Conservation (phyloP, 1,139 yeast genomes). For the Scheffersomyces stambukii region DNA sequence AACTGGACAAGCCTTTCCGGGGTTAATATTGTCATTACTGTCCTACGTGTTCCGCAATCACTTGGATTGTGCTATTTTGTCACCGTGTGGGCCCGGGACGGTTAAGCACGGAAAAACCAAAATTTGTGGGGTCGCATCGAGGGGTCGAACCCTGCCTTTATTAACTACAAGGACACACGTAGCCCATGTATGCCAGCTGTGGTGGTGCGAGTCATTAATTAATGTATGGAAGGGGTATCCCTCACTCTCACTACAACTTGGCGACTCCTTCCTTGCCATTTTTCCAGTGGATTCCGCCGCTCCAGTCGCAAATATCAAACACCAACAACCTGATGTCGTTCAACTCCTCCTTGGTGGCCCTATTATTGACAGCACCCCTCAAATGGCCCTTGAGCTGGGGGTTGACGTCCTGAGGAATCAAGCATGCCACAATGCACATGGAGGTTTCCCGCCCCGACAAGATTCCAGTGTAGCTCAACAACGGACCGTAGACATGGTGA, state of each 20-base stretch:
- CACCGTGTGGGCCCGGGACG: not conserved
- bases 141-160: too few relatives aligned
- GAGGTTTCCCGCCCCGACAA: conserved; percentile 70
- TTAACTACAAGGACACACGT: too few relatives aligned
- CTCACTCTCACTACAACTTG: conserved; percentile 26
- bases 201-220: too few relatives aligned
- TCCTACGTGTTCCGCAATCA: not conserved
- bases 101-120: not conserved
- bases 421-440: conserved; percentile 69
- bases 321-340: conserved; percentile 58
- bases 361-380: conserved; percentile 78
- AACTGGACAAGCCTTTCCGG: conserved; percentile 57
- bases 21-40: conserved; percentile 31
- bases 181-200: too few relatives aligned
- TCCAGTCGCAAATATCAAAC: conserved; percentile 67
- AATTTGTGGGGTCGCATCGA: not conserved
- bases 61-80: not conserved
- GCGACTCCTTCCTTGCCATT: conserved; percentile 62
- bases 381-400: conserved; percentile 91
- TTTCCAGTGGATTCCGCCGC: conserved; percentile 51
- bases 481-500: conserved; percentile 72
- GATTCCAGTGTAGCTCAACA: conserved; percentile 64
- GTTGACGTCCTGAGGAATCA: conserved; percentile 92
- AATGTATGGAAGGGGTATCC: too few relatives aligned
- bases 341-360: conserved; percentile 65